Evolutionary conservation across 2,329 filamentous ascomycete genomes (phyloP).

Genomic region (Neofusicoccum ribis): DNA sequence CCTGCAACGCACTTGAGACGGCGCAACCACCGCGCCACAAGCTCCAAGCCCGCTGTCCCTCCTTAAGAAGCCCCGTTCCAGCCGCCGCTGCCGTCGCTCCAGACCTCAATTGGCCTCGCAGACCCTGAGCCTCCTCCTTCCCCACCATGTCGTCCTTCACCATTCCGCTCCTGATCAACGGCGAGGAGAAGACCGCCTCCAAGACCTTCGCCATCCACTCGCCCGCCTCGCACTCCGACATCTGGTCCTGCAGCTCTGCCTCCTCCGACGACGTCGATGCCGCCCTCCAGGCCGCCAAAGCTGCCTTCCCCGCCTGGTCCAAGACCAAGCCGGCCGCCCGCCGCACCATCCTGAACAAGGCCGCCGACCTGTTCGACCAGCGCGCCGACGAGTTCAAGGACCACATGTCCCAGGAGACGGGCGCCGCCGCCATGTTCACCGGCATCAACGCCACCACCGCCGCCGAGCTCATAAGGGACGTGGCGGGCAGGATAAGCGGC

Average conservation of each 20-base stretch:
- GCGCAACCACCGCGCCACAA: not conserved
- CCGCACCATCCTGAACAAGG: slow-evolving; percentile 69
- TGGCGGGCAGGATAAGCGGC: slow-evolving; percentile 50
- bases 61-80: not conserved
- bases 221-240: slow-evolving; percentile 54
- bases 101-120: not conserved
- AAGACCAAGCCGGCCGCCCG: slow-evolving; percentile 61
- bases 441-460: slow-evolving; percentile 44
- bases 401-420: slow-evolving; percentile 63
- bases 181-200: slow-evolving; percentile 48
- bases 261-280: slow-evolving; percentile 57
- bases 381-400: slow-evolving; percentile 61
- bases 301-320: slow-evolving; percentile 70
- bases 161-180: slow-evolving; percentile 51
- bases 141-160: slow-evolving; percentile 27
- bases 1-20: slow-evolving; percentile 1
- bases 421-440: slow-evolving; percentile 43
- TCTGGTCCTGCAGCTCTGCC: slow-evolving; percentile 58
- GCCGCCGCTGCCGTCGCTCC: not conserved
- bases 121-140: too few species aligned
- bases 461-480: slow-evolving; percentile 51
- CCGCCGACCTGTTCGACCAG: slow-evolving; percentile 63
- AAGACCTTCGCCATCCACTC: slow-evolving; percentile 58
- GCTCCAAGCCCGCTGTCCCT: too few species aligned
- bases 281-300: slow-evolving; percentile 62